Evolutionary conservation across 129 eudicot species (phyloP).

Genomic region (Daucus carota): DNA sequence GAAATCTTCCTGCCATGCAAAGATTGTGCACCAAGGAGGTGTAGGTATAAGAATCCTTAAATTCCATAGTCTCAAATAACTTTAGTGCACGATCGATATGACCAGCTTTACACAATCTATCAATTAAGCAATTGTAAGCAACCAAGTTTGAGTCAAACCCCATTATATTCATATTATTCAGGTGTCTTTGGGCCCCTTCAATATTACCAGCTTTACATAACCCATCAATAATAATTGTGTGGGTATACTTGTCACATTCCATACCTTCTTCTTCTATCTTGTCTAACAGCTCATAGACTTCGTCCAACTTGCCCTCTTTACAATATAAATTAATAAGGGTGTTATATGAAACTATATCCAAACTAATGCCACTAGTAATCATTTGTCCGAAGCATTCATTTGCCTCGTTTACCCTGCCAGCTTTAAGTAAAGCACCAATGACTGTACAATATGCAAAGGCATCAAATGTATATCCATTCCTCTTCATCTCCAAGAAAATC

Average conservation of each 20-base stretch:
- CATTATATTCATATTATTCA: neutral
- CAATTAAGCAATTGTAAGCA: constrained; percentile 7
- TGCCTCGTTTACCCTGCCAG: neutral
- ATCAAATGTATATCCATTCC: constrained; percentile 10
- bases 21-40: constrained; percentile 13
- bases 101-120: constrained; percentile 9
- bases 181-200: constrained; percentile 7
- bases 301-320: constrained; percentile 3
- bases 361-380: constrained; percentile 1
- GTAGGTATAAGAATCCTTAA: constrained; percentile 6
- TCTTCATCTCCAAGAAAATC: constrained; percentile 5
- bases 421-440: constrained; percentile 1
- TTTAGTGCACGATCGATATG: constrained; percentile 7
- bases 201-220: constrained; percentile 6
- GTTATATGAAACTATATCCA: constrained; percentile 6
- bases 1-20: constrained; percentile 6
- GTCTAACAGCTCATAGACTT: neutral
- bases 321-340: constrained; percentile 4
- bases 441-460: constrained; percentile 10
- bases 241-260: constrained; percentile 11
- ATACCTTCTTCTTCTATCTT: constrained; percentile 3
- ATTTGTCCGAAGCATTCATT: constrained; percentile 2
- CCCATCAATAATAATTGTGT: constrained; percentile 10
- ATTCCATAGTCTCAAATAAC: constrained; percentile 6
- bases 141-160: constrained; percentile 1